Conservation (phyloP, 192 early-diverging fungal genomes). For the Oehlia diaphana region DNA sequence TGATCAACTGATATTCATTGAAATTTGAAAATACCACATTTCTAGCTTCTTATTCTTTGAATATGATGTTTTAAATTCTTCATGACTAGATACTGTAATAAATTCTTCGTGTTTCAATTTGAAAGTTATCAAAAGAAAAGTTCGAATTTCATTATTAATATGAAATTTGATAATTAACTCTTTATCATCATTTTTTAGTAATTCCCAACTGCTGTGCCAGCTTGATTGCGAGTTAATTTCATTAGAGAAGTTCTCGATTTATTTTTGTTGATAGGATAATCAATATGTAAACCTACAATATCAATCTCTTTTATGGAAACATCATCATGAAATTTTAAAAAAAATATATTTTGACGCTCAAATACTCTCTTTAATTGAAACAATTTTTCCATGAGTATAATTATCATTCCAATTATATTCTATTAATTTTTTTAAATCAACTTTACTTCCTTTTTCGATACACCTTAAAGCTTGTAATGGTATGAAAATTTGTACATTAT, state of each 20-base stretch:
- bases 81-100: not conserved
- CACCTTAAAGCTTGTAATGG: too few relatives aligned
- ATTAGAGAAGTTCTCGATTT: not conserved
- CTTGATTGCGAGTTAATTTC: not conserved
- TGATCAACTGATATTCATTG: too few relatives aligned
- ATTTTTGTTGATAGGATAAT: not conserved
- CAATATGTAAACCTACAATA: not conserved
- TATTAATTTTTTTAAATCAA: not conserved
- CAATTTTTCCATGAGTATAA: not conserved
- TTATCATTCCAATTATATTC: not conserved
- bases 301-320: not conserved
- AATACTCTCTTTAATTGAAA: not conserved
- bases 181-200: not conserved
- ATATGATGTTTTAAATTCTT: not conserved
- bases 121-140: not conserved
- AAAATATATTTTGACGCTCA: not conserved
- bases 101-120: not conserved
- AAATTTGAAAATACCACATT: slow-evolving; percentile 4
- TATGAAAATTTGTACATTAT: too few relatives aligned
- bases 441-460: too few relatives aligned
- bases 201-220: not conserved
- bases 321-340: not conserved
- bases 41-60: not conserved
- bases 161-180: not conserved
- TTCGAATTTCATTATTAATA: not conserved